Evolutionary conservation across 371 early-diverging fungal species (phyloP).

Genomic region (Saksenaea vasiformis): DNA sequence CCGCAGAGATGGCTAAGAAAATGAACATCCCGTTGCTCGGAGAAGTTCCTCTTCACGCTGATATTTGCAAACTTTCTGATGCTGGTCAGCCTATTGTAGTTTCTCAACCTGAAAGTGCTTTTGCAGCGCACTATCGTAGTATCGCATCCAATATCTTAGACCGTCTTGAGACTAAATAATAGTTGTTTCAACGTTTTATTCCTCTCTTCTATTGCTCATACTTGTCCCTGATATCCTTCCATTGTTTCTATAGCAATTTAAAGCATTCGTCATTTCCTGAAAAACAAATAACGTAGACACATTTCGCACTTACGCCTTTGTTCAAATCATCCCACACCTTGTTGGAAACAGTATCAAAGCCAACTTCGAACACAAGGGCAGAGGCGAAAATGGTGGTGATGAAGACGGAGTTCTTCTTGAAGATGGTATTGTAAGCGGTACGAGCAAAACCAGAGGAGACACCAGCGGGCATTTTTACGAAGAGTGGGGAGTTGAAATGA

Average conservation of each 20-base stretch:
- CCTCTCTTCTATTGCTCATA: constrained; percentile 46
- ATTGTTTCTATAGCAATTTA: constrained; percentile 51
- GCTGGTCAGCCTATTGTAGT: constrained; percentile 79
- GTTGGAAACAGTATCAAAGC: constrained; percentile 69
- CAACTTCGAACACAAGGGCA: constrained; percentile 81
- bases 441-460: constrained; percentile 48
- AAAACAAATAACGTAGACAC: not conserved
- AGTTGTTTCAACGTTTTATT: not conserved
- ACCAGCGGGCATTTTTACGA: constrained; percentile 34
- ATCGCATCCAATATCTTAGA: constrained; percentile 63
- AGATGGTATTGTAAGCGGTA: constrained; percentile 64
- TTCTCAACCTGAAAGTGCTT: constrained; percentile 63
- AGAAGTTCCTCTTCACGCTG: constrained; percentile 79
- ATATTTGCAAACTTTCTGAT: constrained; percentile 75
- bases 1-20: constrained; percentile 59
- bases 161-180: constrained; percentile 17
- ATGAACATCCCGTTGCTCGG: constrained; percentile 70
- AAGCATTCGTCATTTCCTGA: not conserved
- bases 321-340: constrained; percentile 78
- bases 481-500: not conserved
- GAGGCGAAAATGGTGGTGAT: constrained; percentile 71
- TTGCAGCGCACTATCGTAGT: constrained; percentile 61
- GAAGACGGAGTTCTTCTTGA: constrained; percentile 77
- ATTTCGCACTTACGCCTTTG: constrained; percentile 74
- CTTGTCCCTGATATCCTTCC: constrained; percentile 77